Percentiles rank a stretch among this genome's conserved stretches.
Evolutionary conservation across 148 eudicot genomes (phyloP).

Genomic region (Rhododendron williamsianum): DNA sequence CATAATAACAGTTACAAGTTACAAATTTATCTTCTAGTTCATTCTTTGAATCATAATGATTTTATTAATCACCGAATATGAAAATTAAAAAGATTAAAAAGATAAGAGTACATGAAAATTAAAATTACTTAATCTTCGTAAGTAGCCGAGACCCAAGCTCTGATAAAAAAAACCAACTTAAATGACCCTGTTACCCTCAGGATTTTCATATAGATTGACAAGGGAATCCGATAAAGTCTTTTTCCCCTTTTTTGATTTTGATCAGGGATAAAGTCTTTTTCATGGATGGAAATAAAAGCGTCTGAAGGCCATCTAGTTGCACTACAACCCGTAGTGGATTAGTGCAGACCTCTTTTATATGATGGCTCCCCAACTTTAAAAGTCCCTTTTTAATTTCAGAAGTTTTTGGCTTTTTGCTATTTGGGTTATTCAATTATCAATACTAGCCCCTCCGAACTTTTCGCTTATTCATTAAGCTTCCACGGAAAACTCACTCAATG

Average conservation of each 20-base stretch:
- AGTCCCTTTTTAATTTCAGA: neutral
- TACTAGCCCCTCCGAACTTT: neutral
- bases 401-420: neutral
- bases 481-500: neutral
- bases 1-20: neutral
- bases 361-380: neutral
- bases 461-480: neutral
- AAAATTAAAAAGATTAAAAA: too few relatives aligned
- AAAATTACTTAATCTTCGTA: too few relatives aligned
- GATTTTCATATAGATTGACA: neutral
- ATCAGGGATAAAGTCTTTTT: too few relatives aligned
- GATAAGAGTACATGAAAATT: too few relatives aligned
- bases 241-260: too few relatives aligned
- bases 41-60: too few relatives aligned
- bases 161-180: neutral
- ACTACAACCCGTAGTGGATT: too few relatives aligned
- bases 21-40: too few relatives aligned
- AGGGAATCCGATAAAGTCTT: neutral
- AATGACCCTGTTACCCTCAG: neutral
- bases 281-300: too few relatives aligned
- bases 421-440: neutral
- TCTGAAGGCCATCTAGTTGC: too few relatives aligned
- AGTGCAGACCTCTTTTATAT: neutral
- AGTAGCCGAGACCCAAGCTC: too few relatives aligned
- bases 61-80: too few relatives aligned